Conservation (phyloP, 148 eudicot species). For the Diospyros lotus region DNA sequence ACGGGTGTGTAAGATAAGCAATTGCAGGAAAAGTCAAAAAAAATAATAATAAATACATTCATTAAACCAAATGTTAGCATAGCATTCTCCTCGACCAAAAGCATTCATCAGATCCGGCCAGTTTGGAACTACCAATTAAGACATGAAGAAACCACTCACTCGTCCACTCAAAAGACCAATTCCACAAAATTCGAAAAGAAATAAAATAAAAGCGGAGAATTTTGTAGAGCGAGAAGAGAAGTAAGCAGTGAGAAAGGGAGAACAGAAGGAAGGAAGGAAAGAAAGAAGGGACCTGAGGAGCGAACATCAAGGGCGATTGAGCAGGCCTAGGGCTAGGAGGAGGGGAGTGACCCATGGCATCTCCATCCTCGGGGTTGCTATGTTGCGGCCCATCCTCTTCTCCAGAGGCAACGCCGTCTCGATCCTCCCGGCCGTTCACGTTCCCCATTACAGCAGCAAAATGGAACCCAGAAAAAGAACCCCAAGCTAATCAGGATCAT, state of each 20-base stretch:
- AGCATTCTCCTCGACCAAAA: neutral
- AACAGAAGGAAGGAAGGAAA: neutral
- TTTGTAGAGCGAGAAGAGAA: neutral
- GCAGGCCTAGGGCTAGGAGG: constrained; percentile 64
- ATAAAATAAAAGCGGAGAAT: constrained; percentile 2
- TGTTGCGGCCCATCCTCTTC: constrained; percentile 12
- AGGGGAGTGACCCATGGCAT: constrained; percentile 59
- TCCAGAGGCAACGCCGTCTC: no score
- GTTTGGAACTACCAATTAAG: neutral
- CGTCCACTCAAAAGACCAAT: neutral
- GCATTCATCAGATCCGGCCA: neutral
- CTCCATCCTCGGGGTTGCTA: constrained; percentile 21
- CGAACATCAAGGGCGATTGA: constrained; percentile 73
- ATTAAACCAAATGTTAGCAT: neutral
- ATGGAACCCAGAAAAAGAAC: no score
- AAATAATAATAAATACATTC: neutral
- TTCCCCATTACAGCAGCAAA: no score
- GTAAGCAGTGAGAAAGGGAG: neutral
- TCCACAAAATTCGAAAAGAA: neutral
- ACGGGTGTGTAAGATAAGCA: neutral
- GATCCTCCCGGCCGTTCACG: no score
- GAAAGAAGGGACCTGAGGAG: constrained; percentile 56
- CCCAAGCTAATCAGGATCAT: no score
- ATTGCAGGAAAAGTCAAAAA: neutral
- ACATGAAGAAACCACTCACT: neutral